Conservation (phyloP, 495 filamentous ascomycete species). For the Clavariopsis aquatica region DNA sequence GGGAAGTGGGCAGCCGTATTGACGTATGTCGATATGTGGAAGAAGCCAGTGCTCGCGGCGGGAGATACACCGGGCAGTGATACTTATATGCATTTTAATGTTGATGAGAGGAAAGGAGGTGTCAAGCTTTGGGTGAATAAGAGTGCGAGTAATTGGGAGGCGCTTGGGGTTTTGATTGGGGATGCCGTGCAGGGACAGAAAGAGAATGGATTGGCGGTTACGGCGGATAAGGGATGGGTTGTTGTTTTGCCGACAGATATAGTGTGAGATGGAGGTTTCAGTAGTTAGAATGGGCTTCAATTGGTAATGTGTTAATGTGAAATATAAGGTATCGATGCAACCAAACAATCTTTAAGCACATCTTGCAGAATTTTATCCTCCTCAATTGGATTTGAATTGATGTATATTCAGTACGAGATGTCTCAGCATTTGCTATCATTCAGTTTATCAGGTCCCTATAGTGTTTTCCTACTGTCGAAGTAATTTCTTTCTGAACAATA, state of each 20-base stretch:
- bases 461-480: too few relatives aligned
- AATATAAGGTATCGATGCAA: too few relatives aligned
- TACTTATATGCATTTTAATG: slow-evolving; percentile 1
- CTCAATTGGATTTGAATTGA: too few relatives aligned
- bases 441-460: too few relatives aligned
- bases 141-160: not conserved
- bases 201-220: not conserved
- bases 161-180: not conserved
- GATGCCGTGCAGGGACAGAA: not conserved
- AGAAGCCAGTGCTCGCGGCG: not conserved
- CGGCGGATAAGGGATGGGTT: not conserved
- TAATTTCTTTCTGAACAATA: too few relatives aligned
- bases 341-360: too few relatives aligned
- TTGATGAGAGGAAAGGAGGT: not conserved
- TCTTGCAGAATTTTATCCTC: too few relatives aligned
- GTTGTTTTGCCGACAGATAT: not conserved
- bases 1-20: not conserved
- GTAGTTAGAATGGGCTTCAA: too few relatives aligned
- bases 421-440: too few relatives aligned
- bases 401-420: too few relatives aligned
- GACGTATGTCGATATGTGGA: not conserved
- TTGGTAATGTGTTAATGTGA: too few relatives aligned
- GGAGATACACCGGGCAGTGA: not conserved
- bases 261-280: not conserved
- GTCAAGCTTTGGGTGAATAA: not conserved